Evolutionary conservation across 2,329 filamentous ascomycete genomes (phyloP).

Genomic region (Penicillium freii): DNA sequence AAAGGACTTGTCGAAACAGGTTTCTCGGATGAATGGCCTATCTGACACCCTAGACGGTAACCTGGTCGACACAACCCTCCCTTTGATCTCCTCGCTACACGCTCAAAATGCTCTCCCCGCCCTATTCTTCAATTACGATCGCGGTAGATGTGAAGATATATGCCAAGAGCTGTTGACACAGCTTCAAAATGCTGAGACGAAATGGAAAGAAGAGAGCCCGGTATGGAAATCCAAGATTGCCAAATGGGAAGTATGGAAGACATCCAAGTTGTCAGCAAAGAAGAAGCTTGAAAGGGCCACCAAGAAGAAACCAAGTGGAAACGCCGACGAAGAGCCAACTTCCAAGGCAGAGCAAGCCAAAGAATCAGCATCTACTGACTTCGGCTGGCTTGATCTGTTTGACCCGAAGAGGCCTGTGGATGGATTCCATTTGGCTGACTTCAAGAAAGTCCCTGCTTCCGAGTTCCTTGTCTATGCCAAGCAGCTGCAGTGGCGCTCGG

Average conservation of each 20-base stretch:
- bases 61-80: constrained; percentile 51
- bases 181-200: constrained; percentile 54
- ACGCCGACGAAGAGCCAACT: constrained; percentile 46
- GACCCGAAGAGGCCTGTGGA: constrained; percentile 61
- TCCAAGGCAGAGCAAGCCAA: constrained; percentile 55
- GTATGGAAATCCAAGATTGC: constrained; percentile 62
- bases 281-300: constrained; percentile 52
- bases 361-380: constrained; percentile 56
- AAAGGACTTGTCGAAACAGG: not conserved
- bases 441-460: constrained; percentile 55
- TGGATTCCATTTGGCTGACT: constrained; percentile 56
- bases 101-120: constrained; percentile 66
- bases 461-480: constrained; percentile 59
- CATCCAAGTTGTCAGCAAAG: constrained; percentile 1
- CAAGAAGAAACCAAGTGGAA: constrained; percentile 33
- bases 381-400: constrained; percentile 62
- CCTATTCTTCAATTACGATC: constrained; percentile 75
- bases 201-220: constrained; percentile 42
- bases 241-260: constrained; percentile 51
- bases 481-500: constrained; percentile 52
- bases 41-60: constrained; percentile 15
- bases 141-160: constrained; percentile 61
- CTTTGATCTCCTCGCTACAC: constrained; percentile 50
- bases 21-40: not conserved
- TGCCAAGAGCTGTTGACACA: constrained; percentile 52